Evolutionary conservation across 2,329 filamentous ascomycete genomes (phyloP).

Genomic region (Ilyonectria sp.): DNA sequence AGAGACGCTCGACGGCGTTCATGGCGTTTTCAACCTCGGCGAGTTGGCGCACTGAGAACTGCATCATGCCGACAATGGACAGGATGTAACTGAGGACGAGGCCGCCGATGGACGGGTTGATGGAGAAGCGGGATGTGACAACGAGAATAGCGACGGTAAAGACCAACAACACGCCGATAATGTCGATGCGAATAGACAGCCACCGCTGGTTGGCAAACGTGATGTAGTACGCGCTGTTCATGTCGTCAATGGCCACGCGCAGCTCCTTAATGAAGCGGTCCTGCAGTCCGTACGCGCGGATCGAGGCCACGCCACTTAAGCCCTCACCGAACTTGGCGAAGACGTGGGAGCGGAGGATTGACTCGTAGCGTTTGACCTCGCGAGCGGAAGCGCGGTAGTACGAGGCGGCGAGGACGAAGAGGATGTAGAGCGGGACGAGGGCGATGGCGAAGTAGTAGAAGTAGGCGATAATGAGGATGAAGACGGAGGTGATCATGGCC

Average conservation of each 20-base stretch:
- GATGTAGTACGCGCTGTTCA: conserved; percentile 95
- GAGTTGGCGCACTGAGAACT: conserved; percentile 93
- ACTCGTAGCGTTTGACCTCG: conserved; percentile 95
- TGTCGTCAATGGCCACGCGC: conserved; percentile 83
- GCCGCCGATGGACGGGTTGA: conserved; percentile 87
- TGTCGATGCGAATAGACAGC: conserved; percentile 88
- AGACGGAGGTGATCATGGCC: conserved; percentile 85
- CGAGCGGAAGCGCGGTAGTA: conserved; percentile 94
- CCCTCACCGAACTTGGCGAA: conserved; percentile 95
- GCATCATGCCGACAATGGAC: conserved; percentile 93
- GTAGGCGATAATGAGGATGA: conserved; percentile 92
- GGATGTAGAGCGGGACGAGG: conserved; percentile 74
- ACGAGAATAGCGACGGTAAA: conserved; percentile 92
- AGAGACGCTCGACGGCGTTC: conserved; percentile 94
- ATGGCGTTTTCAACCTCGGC: conserved; percentile 98
- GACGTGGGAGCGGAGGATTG: conserved; percentile 87
- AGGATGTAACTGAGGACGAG: conserved; percentile 95
- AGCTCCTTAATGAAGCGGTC: conserved; percentile 81
- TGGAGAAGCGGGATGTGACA: conserved; percentile 89
- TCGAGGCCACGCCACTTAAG: conserved; percentile 85
- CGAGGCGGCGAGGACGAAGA: conserved; percentile 86
- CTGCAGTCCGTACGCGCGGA: conserved; percentile 90
- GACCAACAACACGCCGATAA: conserved; percentile 86
- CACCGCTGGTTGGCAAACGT: conserved; percentile 97
- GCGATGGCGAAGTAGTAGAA: conserved; percentile 87